phyloP scores from a whole-genome alignment of 208 protist species.

The Leishmania major region DNA sequence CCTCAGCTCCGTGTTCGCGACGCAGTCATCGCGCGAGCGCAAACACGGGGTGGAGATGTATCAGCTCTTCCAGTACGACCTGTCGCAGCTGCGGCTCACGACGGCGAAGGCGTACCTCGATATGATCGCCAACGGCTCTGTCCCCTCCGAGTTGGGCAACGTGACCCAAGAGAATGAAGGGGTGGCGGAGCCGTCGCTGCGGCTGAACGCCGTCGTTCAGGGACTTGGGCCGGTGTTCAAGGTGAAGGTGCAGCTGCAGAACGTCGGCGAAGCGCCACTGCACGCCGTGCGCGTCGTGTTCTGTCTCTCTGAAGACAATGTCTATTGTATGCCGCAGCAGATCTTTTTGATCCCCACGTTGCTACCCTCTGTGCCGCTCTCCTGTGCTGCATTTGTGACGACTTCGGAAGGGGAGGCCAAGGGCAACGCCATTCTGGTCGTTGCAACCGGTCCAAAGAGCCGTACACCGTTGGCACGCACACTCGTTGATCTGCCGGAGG shows the following conservation, averaged over 20 bases:
- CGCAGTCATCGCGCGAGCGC: conserved; percentile 93
- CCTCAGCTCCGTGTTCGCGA: conserved; percentile 93
- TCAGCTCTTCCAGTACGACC: conserved; percentile 91
- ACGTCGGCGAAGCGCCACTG: conserved; percentile 61
- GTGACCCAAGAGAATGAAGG: conserved; percentile 30
- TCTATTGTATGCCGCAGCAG: conserved; percentile 65
- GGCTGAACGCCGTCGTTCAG: conserved; percentile 78
- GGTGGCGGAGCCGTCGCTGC: conserved; percentile 31
- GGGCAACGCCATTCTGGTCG: conserved; percentile 67
- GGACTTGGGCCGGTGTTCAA: conserved; percentile 93
- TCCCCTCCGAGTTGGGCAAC: conserved; percentile 30
- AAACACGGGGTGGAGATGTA: conserved; percentile 90
- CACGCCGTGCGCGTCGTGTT: conserved; percentile 68
- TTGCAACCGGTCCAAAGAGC: conserved; percentile 34
- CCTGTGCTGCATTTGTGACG: conserved; percentile 63
- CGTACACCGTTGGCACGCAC: conserved; percentile 57
- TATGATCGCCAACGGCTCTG: conserved; percentile 14
- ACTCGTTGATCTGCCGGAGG: conserved; percentile 84
- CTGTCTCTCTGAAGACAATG: conserved; percentile 38
- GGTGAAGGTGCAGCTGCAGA: conserved; percentile 82
- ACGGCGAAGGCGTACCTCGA: conserved; percentile 90
- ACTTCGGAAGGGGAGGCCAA: conserved; percentile 56
- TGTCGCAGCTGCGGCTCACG: conserved; percentile 85
- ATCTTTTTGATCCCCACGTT: conserved; percentile 66
- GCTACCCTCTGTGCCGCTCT: conserved; percentile 66